phyloP scores from a whole-genome alignment of 139 green algal genomes.

The Trebouxia sp. region DNA sequence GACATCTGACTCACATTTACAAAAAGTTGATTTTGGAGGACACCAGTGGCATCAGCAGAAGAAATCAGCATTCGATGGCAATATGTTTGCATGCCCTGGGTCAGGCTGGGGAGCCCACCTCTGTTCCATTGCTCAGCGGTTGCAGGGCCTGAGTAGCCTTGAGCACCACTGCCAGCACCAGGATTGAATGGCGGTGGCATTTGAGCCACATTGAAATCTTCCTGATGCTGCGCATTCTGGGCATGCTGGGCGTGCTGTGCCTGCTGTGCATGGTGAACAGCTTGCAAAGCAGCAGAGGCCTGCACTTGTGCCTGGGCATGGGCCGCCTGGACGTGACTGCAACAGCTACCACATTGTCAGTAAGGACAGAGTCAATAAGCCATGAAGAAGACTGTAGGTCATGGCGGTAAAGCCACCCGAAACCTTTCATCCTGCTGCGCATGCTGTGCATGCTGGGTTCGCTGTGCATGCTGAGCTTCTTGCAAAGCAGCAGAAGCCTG shows the following conservation, averaged over 20 bases:
- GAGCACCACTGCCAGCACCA: neutral
- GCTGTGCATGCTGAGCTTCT: slow-evolving; percentile 16
- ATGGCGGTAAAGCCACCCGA: too few species aligned
- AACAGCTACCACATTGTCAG: too few species aligned
- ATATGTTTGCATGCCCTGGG: too few species aligned
- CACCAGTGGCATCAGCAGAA: neutral
- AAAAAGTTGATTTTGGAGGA: neutral
- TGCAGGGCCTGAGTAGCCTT: neutral
- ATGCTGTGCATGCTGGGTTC: slow-evolving; percentile 6
- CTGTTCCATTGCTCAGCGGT: neutral
- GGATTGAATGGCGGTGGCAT: neutral
- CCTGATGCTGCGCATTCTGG: too few species aligned
- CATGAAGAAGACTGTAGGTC: too few species aligned
- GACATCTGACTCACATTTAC: too few species aligned
- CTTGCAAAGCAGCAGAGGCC: slow-evolving; percentile 18
- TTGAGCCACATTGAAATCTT: too few species aligned
- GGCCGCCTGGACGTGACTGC: neutral
- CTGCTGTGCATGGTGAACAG: slow-evolving; percentile 12
- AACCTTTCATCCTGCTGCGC: too few species aligned
- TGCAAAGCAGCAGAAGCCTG: slow-evolving; percentile 18
- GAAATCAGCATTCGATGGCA: too few species aligned
- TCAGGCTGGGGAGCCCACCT: neutral
- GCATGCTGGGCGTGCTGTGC: slow-evolving; percentile 16
- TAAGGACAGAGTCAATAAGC: neutral
- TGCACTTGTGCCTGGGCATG: slow-evolving; percentile 1